Conservation (phyloP, 129 eudicot genomes). For the Glebionis coronaria region DNA sequence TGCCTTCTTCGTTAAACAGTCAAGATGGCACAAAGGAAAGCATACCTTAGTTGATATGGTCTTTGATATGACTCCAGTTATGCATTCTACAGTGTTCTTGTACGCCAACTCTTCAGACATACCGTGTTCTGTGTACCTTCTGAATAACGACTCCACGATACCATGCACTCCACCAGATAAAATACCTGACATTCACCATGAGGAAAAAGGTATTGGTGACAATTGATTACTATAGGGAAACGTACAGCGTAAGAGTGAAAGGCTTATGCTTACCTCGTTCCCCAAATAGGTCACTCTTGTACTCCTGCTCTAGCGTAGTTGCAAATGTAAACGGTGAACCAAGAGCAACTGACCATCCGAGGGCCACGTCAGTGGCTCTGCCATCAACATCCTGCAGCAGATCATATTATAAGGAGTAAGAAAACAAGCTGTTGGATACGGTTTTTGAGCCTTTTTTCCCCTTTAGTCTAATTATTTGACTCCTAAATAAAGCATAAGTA, state of each 20-base stretch:
- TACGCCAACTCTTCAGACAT: constrained; percentile 94
- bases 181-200: constrained; percentile 49
- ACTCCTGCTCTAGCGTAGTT: too few relatives aligned
- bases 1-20: background rate
- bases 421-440: too few relatives aligned
- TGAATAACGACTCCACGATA: constrained; percentile 78
- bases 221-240: background rate
- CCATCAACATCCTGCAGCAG: constrained; percentile 77
- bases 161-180: constrained; percentile 97
- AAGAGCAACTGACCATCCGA: constrained; percentile 97
- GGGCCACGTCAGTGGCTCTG: constrained; percentile 95
- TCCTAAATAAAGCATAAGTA: too few relatives aligned
- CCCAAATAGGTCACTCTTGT: constrained; percentile 63
- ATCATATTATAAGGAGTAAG: background rate
- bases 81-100: constrained; percentile 91
- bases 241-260: background rate
- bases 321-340: constrained; percentile 98
- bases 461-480: too few relatives aligned
- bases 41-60: constrained; percentile 84
- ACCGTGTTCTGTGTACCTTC: constrained; percentile 88
- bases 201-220: background rate
- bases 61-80: constrained; percentile 78
- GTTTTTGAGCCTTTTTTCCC: too few relatives aligned
- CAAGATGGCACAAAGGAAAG: background rate
- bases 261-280: constrained; percentile 59